A percentile compares a stretch with the other conserved stretches of the same genome.
These are phyloP conservation scores for Wickerhamomyces sp. DNA, from an alignment of 1,139 yeast genomes.

Conservation along the genomic window DNA sequence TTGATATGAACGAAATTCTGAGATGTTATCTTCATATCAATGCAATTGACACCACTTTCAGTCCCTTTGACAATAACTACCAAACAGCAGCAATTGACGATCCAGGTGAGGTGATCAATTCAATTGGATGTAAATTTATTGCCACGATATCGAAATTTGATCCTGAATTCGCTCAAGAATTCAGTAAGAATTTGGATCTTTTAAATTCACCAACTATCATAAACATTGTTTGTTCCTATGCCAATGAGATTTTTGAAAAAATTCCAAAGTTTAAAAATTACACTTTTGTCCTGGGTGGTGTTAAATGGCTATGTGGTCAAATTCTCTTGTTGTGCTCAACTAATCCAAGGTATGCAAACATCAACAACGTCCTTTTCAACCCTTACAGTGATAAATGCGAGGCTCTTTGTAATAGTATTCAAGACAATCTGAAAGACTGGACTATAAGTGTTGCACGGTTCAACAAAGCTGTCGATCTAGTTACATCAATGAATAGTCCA, in stretches of 20 bases:
- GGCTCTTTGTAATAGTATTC: slow-evolving; percentile 2
- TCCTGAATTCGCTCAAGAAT: slow-evolving; percentile 3
- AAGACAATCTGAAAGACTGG: slow-evolving; percentile 8
- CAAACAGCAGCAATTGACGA: slow-evolving; percentile 1
- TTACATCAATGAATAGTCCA: too few relatives aligned
- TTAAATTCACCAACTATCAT: slow-evolving; percentile 9
- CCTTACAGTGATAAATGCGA: slow-evolving; percentile 4
- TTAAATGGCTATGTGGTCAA: slow-evolving; percentile 13
- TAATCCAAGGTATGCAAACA: slow-evolving; percentile 7
- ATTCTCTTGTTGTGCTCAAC: slow-evolving; percentile 8
- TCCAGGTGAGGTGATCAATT: slow-evolving; percentile 9
- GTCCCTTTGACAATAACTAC: not conserved
- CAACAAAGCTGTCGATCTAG: too few relatives aligned
- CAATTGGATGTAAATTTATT: slow-evolving; percentile 8
- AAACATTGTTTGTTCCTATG: slow-evolving; percentile 11
- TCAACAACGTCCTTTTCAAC: slow-evolving; percentile 8
- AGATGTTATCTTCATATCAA: too few relatives aligned
- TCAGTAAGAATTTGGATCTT: not conserved
- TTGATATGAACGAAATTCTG: too few relatives aligned
- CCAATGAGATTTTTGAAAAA: slow-evolving; percentile 10
- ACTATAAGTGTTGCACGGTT: too few relatives aligned
- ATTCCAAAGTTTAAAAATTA: slow-evolving; percentile 10
- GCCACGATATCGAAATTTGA: slow-evolving; percentile 8
- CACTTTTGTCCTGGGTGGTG: slow-evolving; percentile 13
- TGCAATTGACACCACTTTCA: too few relatives aligned